Evolutionary conservation across 441 rosid species (phyloP), one percentile per base, ranked within the genome.

Genomic region (Populus hybrid): DNA sequence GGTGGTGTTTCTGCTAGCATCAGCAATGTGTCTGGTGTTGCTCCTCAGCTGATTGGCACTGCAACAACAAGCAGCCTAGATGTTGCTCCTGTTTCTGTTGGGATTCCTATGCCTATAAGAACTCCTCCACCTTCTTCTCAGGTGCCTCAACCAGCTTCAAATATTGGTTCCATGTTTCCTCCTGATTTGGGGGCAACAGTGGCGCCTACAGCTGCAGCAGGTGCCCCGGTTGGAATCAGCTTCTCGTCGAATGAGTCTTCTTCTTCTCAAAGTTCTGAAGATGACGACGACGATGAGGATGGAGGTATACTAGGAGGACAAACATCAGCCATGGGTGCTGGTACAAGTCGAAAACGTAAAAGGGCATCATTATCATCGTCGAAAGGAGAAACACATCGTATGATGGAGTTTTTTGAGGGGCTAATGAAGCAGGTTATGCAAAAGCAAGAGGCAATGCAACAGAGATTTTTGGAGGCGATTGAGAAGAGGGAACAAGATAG

Each of bases 401-500:
- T 88, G 93, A 89, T 89, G 95, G 90, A 87, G 11, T 73, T 88
- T 77, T 89, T 93, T 12, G 88, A 92, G 78, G 80, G 90, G 26
- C 80, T 92, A 65, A 89, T 90, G 86, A 90, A 86, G 75, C 88
- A 89, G 76, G 92, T 92, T 69, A 85, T 92, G 90, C 91, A 89
- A 70, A 90, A 90, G 83, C 98, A 93, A 81, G 93, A 91, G 70
- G 82, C 83, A 3, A 87, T 93, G 97, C 98, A 92, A 71, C 81
- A 86, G 75, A 82, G 86, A 74, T 90, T 92, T 78, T 79, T 92
- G 28, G 94, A 90, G 69, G 90, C 91, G 14, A 85, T 90, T 5
- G 97, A 92, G 84, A 90, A 83, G 87, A 86, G 90, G 80, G 97
- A 90, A 75, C 89, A 86, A 64, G 97, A 92, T 50, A 81, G 96